Evolutionary conservation across 1,284 basidiomycete species (phyloP).

Genomic region (Rhodotorula sp.): DNA sequence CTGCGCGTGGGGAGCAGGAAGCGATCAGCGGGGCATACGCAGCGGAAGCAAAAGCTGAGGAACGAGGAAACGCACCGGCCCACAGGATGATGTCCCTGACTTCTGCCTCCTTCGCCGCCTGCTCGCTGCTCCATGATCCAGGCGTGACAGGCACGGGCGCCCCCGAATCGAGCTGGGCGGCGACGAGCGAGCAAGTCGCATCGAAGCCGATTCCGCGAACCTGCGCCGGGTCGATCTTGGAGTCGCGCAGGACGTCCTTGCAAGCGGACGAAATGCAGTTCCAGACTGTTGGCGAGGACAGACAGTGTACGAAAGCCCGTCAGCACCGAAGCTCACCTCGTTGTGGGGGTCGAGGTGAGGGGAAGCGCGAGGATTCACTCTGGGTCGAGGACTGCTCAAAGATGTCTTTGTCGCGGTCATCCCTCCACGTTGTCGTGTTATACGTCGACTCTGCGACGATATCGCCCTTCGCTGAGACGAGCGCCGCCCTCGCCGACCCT

Average conservation of each 20-base stretch:
- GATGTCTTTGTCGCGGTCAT: constrained; percentile 79
- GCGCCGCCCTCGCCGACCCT: constrained; percentile 84
- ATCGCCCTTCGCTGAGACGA: constrained; percentile 72
- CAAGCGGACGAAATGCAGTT: constrained; percentile 67
- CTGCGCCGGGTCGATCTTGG: constrained; percentile 60
- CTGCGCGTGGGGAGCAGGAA: constrained; percentile 40
- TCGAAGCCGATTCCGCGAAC: constrained; percentile 94
- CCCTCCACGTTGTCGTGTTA: constrained; percentile 79
- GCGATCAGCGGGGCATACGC: constrained; percentile 38
- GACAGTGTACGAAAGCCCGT: background rate
- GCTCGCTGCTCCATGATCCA: constrained; percentile 58
- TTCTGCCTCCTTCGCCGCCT: constrained; percentile 50
- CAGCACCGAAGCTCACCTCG: background rate
- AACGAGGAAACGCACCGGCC: constrained; percentile 50
- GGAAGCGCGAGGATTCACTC: constrained; percentile 36
- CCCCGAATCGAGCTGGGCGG: constrained; percentile 66
- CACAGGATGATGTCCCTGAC: constrained; percentile 84
- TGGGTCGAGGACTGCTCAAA: constrained; percentile 77
- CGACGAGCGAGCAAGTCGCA: constrained; percentile 93
- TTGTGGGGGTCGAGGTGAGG: background rate
- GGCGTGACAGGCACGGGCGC: constrained; percentile 76
- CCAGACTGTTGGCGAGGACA: constrained; percentile 60
- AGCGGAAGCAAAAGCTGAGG: background rate
- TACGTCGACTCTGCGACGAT: constrained; percentile 74
- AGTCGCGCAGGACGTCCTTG: constrained; percentile 63